Evolutionary conservation across 1,139 yeast genomes (phyloP).

Genomic region (Pichia inconspicua): DNA sequence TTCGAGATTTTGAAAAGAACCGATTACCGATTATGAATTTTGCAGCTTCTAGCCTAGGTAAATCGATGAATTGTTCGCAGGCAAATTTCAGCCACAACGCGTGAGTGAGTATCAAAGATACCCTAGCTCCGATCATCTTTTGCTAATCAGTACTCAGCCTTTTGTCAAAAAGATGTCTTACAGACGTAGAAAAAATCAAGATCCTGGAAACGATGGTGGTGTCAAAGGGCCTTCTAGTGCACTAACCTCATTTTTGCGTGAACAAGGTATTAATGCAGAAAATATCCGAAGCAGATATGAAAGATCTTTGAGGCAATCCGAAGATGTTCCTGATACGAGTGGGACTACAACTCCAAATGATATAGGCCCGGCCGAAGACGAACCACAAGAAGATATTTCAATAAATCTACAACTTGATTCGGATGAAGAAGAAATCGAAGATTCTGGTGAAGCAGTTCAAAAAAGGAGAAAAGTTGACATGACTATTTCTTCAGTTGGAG

Average conservation of each 20-base stretch:
- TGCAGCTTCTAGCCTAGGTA: too few relatives aligned
- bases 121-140: neutral
- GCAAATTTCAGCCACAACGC: too few relatives aligned
- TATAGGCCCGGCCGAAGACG: neutral
- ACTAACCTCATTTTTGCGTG: slow-evolving; percentile 62
- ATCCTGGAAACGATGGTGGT: slow-evolving; percentile 25
- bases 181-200: slow-evolving; percentile 19
- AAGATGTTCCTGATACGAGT: neutral
- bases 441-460: slow-evolving; percentile 27
- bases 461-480: slow-evolving; percentile 12
- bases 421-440: slow-evolving; percentile 28
- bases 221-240: slow-evolving; percentile 78
- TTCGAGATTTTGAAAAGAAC: too few relatives aligned
- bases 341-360: neutral
- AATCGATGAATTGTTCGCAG: too few relatives aligned
- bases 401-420: slow-evolving; percentile 16
- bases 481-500: slow-evolving; percentile 29
- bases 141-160: too few relatives aligned
- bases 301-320: slow-evolving; percentile 26
- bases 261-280: slow-evolving; percentile 83
- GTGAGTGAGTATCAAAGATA: too few relatives aligned
- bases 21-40: too few relatives aligned
- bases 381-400: neutral
- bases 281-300: slow-evolving; percentile 60
- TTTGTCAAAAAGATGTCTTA: slow-evolving; percentile 16